Conservation (phyloP, 169 alveolate genomes). For the Cryptosporidium meleagridis region DNA sequence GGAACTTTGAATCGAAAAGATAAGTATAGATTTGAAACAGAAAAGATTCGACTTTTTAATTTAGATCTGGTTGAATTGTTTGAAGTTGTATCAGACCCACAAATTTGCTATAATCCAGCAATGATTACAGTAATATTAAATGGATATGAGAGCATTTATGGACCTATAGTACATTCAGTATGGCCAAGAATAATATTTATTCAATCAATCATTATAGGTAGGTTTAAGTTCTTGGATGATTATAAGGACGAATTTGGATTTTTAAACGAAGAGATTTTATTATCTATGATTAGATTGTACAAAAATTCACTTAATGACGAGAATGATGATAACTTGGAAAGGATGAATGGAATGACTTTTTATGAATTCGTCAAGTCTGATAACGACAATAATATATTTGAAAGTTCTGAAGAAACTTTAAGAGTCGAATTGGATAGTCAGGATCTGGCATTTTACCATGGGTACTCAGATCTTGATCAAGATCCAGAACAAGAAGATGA, state of each 20-base stretch:
- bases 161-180: constrained; percentile 55
- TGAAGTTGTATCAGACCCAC: constrained; percentile 26
- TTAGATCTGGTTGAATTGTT: constrained; percentile 25
- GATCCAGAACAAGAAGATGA: background rate
- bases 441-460: background rate
- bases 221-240: constrained; percentile 7
- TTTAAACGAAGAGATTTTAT: constrained; percentile 11
- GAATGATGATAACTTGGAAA: background rate
- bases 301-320: background rate
- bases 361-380: constrained; percentile 15
- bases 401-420: background rate
- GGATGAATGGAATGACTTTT: background rate
- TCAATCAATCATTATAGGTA: constrained; percentile 24
- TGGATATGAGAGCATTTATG: constrained; percentile 42
- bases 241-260: constrained; percentile 20
- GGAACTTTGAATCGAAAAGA: background rate
- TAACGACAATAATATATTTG: background rate
- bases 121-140: constrained; percentile 15
- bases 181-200: constrained; percentile 62
- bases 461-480: background rate
- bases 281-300: constrained; percentile 19
- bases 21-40: constrained; percentile 1
- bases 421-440: background rate
- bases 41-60: constrained; percentile 21
- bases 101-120: constrained; percentile 37